phyloP scores from a whole-genome alignment of 345 rosid genomes.

The Lumnitzera racemosa region DNA sequence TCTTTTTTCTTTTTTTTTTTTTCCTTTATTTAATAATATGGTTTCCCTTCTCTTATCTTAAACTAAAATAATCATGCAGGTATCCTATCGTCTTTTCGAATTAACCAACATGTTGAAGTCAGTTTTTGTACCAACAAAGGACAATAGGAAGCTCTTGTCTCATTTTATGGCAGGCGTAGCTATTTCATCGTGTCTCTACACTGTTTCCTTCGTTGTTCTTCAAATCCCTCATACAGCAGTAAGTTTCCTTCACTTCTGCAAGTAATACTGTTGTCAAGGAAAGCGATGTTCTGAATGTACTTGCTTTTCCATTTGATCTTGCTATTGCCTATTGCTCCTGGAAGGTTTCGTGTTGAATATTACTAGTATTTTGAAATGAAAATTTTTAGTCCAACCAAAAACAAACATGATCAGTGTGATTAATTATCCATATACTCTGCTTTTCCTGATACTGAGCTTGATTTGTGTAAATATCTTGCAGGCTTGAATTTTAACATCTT shows the following conservation, averaged over 20 bases:
- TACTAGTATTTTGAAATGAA: no score
- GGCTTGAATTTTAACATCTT: no score
- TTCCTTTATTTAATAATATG: not conserved
- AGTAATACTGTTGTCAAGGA: not conserved
- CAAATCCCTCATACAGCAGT: constrained; percentile 67
- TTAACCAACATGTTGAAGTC: constrained; percentile 70
- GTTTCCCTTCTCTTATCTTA: not conserved
- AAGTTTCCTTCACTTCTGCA: constrained; percentile 18
- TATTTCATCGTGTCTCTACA: constrained; percentile 49
- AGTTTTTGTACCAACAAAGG: constrained; percentile 70
- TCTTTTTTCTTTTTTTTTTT: not conserved
- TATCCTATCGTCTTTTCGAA: constrained; percentile 76
- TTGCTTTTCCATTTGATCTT: no score
- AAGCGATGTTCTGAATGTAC: not conserved
- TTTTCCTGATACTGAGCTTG: no score
- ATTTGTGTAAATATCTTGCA: no score
- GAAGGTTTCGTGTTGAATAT: no score
- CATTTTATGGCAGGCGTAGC: constrained; percentile 61
- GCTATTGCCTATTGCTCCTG: no score
- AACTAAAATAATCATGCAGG: constrained; percentile 21
- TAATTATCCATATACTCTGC: no score
- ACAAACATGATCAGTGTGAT: no score
- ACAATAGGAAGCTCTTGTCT: constrained; percentile 49
- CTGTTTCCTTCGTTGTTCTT: constrained; percentile 58
- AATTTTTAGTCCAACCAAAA: no score